phyloP scores from a whole-genome alignment of 2,329 filamentous ascomycete genomes.

The Cyanodermella asteris region DNA sequence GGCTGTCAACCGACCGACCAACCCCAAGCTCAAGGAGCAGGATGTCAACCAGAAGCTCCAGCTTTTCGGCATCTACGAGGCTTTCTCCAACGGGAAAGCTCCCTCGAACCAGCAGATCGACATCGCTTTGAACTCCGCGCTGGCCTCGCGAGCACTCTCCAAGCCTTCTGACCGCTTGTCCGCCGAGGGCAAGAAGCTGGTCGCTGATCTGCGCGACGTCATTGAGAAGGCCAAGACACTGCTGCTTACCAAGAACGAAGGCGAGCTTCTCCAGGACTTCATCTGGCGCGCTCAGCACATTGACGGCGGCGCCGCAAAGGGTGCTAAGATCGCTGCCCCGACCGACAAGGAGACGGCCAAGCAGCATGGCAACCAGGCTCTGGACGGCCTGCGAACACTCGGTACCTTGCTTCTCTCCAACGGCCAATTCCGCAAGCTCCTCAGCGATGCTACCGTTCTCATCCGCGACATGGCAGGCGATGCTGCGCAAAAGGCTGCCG shows the following conservation, averaged over 20 bases:
- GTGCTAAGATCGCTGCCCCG: conserved; percentile 44
- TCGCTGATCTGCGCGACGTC: conserved; percentile 56
- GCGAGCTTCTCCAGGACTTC: conserved; percentile 86
- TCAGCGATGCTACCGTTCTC: conserved; percentile 61
- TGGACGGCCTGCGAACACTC: conserved; percentile 69
- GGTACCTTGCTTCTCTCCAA: conserved; percentile 84
- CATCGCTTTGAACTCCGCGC: conserved; percentile 72
- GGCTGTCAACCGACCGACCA: conserved; percentile 49
- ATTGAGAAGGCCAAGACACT: conserved; percentile 69
- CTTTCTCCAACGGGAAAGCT: conserved; percentile 73
- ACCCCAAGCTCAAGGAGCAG: conserved; percentile 55
- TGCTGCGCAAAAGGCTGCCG: conserved; percentile 58
- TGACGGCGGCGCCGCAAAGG: conserved; percentile 34
- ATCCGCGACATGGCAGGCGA: conserved; percentile 83
- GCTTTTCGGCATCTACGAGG: conserved; percentile 71
- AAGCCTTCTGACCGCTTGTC: conserved; percentile 60
- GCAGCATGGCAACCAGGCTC: conserved; percentile 63
- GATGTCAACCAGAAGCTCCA: conserved; percentile 89
- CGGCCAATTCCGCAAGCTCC: conserved; percentile 80
- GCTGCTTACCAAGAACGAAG: conserved; percentile 81
- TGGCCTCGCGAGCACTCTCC: conserved; percentile 47
- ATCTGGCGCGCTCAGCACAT: conserved; percentile 80
- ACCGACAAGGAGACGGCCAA: conserved; percentile 55
- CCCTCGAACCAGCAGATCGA: conserved; percentile 97
- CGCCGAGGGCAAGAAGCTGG: conserved; percentile 54